Evolutionary conservation across 257 asterid genomes (phyloP).

Genomic region (Nicotiana paniculata): DNA sequence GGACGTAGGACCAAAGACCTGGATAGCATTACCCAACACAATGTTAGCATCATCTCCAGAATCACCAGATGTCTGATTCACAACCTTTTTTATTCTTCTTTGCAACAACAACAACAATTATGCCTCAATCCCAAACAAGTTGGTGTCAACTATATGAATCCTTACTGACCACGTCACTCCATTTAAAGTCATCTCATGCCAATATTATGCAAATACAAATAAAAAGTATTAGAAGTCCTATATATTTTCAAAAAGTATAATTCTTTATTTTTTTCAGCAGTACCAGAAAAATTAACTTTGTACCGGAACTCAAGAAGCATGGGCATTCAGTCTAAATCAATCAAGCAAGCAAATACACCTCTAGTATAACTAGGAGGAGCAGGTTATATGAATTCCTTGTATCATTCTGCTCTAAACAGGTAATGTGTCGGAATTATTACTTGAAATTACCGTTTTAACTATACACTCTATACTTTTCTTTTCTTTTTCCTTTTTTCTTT

Average conservation of each 20-base stretch:
- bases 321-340: background rate
- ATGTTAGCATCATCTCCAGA: background rate
- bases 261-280: background rate
- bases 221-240: no score
- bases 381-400: background rate
- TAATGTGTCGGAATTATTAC: background rate
- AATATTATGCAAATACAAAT: no score
- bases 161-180: no score
- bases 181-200: no score
- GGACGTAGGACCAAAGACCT: constrained; percentile 94
- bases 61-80: background rate
- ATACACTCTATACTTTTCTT: background rate
- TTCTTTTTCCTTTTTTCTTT: background rate
- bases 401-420: background rate
- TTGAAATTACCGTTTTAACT: background rate
- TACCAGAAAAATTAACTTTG: background rate
- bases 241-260: no score
- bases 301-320: background rate
- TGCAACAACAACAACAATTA: no score
- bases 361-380: background rate
- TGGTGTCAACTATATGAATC: no score
- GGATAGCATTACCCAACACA: constrained; percentile 13
- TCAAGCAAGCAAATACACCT: background rate
- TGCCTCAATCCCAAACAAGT: no score
- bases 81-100: background rate